These are phyloP conservation scores for Entrophospora sp. DNA, from an alignment of 192 early-diverging fungal genomes.

Conservation along the genomic window DNA sequence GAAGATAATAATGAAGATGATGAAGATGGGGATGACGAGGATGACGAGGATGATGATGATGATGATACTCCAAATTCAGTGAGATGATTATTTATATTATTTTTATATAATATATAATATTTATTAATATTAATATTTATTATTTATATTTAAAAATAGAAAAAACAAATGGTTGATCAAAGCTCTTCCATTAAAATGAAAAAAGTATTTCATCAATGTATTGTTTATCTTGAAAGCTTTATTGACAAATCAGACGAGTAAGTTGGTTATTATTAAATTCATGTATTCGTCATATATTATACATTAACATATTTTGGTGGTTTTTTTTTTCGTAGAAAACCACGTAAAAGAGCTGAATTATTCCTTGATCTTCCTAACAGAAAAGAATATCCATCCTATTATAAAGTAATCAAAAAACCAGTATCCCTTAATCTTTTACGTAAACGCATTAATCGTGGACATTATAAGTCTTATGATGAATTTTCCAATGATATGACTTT, in stretches of 20 bases:
- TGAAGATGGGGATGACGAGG: no score
- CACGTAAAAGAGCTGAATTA: conserved; percentile 58
- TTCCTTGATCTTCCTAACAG: conserved; percentile 68
- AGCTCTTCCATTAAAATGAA: no score
- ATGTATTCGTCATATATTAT: neutral
- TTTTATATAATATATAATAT: no score
- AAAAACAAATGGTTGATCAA: no score
- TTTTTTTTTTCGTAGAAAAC: conserved; percentile 12
- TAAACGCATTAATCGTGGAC: conserved; percentile 55
- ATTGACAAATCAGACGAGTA: conserved; percentile 38
- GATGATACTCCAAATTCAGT: no score
- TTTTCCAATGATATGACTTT: conserved; percentile 74
- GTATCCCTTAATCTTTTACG: conserved; percentile 84
- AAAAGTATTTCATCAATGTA: conserved; percentile 43
- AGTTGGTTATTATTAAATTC: no score
- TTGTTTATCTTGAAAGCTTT: conserved; percentile 52
- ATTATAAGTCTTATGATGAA: conserved; percentile 54
- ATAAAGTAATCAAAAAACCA: conserved; percentile 73
- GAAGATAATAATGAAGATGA: no score
- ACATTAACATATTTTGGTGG: neutral
- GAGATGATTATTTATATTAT: no score
- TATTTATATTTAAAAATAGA: no score
- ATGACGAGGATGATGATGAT: no score
- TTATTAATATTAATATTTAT: no score
- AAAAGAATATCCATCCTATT: conserved; percentile 80